Evolutionary conservation across 768 basidiomycete genomes (phyloP), one percentile per base, ranked within the genome.

Genomic region (Amanita molliuscula): DNA sequence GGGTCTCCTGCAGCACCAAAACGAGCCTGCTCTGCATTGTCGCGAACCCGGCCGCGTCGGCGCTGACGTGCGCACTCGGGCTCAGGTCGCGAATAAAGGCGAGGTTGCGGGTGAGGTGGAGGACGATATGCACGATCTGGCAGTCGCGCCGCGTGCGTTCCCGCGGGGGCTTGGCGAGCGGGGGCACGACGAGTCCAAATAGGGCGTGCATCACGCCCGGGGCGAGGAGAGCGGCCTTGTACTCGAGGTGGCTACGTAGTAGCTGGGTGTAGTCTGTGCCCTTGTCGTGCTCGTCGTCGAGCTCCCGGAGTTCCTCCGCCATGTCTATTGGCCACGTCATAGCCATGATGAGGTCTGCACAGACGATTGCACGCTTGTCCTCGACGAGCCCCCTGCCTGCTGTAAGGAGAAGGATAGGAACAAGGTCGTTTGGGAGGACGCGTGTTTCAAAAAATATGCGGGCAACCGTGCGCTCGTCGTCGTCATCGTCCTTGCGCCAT

Each of bases 311-410:
- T 65, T 98, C 96, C 59, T 90, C 88, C 0, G 91, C 88, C 54
- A 98, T 72, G 65, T 98, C 90, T 48, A 99, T 95, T 0, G 96
- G 96, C 96, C 96, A 99, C 1, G 95, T 98, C 88, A 99, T 89
- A 0, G 94, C 93, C 0, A 91, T 88, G 62, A 98, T 83, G 20
- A 99, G 71, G 62, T 98, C 96, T 6, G 82, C 84, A 55, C 84
- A 86, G 0, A 83, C 79, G 23, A 95, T 76, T 0, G 89, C 90
- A 43, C 88, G 74, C 57, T 84, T 87, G 65, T 92, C 88, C 55
- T 90, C 88, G 28, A 86, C 81, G 18, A 72, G 65, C 0, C 88
- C 88, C 46, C 79, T 78, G 9, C 88, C 87, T 0, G 88, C 86
- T 0, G 89, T 92, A 52, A 76, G 76, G 44, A 88, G 72, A 10